These are phyloP conservation scores for Starmerella floris DNA, from an alignment of 805 yeast species.

Conservation along the genomic window DNA sequence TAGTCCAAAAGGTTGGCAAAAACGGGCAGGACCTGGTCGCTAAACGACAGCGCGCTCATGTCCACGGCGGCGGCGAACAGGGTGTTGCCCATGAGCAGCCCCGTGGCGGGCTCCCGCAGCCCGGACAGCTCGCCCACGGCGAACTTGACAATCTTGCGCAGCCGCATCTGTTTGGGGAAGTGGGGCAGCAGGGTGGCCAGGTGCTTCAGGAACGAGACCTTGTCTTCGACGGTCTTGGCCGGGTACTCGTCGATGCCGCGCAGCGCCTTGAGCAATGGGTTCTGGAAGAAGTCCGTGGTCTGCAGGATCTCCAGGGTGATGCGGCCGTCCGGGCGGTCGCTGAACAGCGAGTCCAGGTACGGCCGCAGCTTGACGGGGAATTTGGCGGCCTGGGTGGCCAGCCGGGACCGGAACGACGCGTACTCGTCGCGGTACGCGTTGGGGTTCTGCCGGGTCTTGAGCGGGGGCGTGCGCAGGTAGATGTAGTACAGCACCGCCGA, in stretches of 20 bases:
- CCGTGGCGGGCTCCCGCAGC: slow-evolving; percentile 21
- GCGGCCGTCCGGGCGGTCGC: slow-evolving; percentile 44
- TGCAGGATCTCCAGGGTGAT: slow-evolving; percentile 51
- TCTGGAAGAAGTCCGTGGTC: slow-evolving; percentile 65
- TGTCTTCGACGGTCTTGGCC: slow-evolving; percentile 57
- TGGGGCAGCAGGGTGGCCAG: slow-evolving; percentile 40
- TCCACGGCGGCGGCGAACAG: slow-evolving; percentile 37
- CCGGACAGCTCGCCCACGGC: slow-evolving; percentile 38
- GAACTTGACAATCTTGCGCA: slow-evolving; percentile 62
- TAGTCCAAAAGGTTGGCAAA: slow-evolving; percentile 30
- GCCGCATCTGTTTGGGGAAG: slow-evolving; percentile 46
- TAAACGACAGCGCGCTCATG: slow-evolving; percentile 65
- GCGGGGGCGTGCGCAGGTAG: slow-evolving; percentile 38
- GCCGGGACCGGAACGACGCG: slow-evolving; percentile 26
- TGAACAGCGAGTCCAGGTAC: slow-evolving; percentile 26
- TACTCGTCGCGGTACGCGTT: slow-evolving; percentile 37
- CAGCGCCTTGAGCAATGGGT: slow-evolving; percentile 67
- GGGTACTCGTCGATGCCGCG: slow-evolving; percentile 72
- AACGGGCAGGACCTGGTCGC: slow-evolving; percentile 48
- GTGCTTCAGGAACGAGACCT: slow-evolving; percentile 53
- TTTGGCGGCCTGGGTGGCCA: slow-evolving; percentile 30
- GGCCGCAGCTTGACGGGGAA: slow-evolving; percentile 38
- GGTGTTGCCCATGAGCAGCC: slow-evolving; percentile 14
- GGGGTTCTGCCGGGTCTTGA: slow-evolving; percentile 42
- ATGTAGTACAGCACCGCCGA: slow-evolving; percentile 64